phyloP scores from a whole-genome alignment of 345 rosid genomes.

The Populus nigra region DNA sequence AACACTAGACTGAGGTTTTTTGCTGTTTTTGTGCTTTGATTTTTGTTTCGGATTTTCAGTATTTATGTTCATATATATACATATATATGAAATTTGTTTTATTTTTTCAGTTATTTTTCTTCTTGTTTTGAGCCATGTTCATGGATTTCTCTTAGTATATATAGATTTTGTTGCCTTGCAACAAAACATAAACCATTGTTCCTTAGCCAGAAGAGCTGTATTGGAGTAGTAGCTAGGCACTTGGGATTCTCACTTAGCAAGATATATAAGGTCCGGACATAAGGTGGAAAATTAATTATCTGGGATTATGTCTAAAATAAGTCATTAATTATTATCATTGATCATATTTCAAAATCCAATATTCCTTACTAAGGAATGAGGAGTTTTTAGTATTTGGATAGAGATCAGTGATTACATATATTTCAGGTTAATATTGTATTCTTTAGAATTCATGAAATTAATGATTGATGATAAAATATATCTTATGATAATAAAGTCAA shows the following conservation, averaged over 20 bases:
- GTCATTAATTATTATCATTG: background rate
- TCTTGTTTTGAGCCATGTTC: background rate
- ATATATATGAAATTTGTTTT: conserved; percentile 22
- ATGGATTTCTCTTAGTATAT: background rate
- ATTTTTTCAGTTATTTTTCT: background rate
- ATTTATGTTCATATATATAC: conserved; percentile 14
- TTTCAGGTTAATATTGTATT: too few relatives aligned
- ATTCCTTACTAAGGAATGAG: too few relatives aligned
- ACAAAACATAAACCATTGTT: background rate
- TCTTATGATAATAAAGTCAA: too few relatives aligned
- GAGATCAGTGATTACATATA: too few relatives aligned
- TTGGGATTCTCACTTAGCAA: background rate
- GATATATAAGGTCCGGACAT: background rate
- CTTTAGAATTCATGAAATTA: too few relatives aligned
- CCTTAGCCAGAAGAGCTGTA: background rate
- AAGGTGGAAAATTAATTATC: background rate
- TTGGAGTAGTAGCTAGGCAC: background rate
- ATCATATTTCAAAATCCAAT: too few relatives aligned
- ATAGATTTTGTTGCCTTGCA: background rate
- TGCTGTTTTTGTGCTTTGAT: background rate
- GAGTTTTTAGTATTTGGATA: too few relatives aligned
- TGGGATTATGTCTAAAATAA: background rate
- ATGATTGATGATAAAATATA: too few relatives aligned
- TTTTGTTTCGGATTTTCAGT: conserved; percentile 9
- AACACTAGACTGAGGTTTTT: background rate